Evolutionary conservation across 352 stramenopile genomes (phyloP).

Genomic region (Phytophthora rubi): DNA sequence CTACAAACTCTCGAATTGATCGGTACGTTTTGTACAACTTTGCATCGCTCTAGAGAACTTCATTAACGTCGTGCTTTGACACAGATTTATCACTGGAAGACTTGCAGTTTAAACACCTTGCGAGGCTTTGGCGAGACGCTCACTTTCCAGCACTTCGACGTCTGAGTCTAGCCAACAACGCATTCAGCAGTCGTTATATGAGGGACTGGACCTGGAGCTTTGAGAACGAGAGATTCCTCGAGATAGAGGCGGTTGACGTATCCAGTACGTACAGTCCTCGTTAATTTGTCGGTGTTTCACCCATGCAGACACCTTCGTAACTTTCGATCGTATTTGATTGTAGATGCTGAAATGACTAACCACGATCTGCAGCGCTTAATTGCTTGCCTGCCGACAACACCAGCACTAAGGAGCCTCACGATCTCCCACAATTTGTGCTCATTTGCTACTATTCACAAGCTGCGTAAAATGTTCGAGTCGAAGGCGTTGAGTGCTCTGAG

Average conservation of each 20-base stretch:
- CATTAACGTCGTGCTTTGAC: background rate
- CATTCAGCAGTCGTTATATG: slow-evolving; percentile 71
- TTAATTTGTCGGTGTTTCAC: background rate
- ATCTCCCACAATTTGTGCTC: slow-evolving; percentile 60
- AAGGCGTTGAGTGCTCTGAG: slow-evolving; percentile 23
- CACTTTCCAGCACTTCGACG: slow-evolving; percentile 43
- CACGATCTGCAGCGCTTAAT: slow-evolving; percentile 70
- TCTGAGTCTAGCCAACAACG: slow-evolving; percentile 46
- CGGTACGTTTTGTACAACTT: slow-evolving; percentile 18
- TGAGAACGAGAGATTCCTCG: slow-evolving; percentile 45
- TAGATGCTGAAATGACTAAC: slow-evolving; percentile 51
- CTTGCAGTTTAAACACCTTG: slow-evolving; percentile 52
- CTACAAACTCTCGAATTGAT: slow-evolving; percentile 43
- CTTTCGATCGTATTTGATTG: background rate
- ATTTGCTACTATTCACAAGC: slow-evolving; percentile 32
- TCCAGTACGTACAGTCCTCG: slow-evolving; percentile 34
- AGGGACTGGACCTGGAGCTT: slow-evolving; percentile 64
- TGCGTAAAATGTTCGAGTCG: slow-evolving; percentile 37
- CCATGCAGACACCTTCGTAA: background rate
- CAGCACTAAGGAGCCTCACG: slow-evolving; percentile 36
- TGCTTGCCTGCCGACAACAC: slow-evolving; percentile 40
- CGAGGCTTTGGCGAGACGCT: slow-evolving; percentile 52
- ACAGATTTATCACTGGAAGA: slow-evolving; percentile 53
- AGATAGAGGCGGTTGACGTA: slow-evolving; percentile 48
- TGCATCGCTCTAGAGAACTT: background rate